Percentiles rank a stretch among this genome's conserved stretches.
Evolutionary conservation across 169 alveolate species (phyloP).

Genomic region (Plasmodium sp.): DNA sequence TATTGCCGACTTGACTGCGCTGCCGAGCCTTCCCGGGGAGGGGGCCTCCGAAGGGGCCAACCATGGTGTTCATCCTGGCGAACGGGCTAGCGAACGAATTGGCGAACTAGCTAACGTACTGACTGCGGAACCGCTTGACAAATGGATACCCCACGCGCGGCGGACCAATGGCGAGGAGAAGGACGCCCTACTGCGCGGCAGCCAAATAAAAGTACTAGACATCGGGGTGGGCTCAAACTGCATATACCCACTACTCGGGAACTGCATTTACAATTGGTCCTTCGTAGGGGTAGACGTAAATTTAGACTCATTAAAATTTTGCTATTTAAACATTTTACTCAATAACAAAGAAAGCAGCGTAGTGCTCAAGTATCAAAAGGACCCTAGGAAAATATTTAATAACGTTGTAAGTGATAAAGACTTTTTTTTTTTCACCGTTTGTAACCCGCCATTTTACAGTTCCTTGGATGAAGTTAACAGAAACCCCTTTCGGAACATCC

Average conservation of each 20-base stretch:
- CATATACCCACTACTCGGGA: slow-evolving; percentile 83
- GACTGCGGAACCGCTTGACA: neutral
- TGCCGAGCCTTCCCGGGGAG: neutral
- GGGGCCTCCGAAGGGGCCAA: neutral
- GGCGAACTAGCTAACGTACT: too few species aligned
- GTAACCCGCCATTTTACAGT: slow-evolving; percentile 65
- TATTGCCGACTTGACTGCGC: slow-evolving; percentile 70
- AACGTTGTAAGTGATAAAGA: slow-evolving; percentile 37
- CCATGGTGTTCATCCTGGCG: neutral
- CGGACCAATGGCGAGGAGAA: neutral
- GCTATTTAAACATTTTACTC: slow-evolving; percentile 36
- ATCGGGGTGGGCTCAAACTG: slow-evolving; percentile 86
- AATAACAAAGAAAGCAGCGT: slow-evolving; percentile 40
- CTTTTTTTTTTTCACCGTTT: slow-evolving; percentile 54
- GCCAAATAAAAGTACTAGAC: slow-evolving; percentile 78
- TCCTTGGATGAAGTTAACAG: slow-evolving; percentile 35
- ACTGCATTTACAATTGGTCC: slow-evolving; percentile 79
- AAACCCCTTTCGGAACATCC: slow-evolving; percentile 49
- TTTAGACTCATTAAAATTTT: slow-evolving; percentile 22
- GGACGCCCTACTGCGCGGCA: slow-evolving; percentile 30
- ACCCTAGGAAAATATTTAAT: slow-evolving; percentile 22
- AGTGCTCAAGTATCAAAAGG: slow-evolving; percentile 70
- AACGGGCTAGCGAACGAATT: too few species aligned
- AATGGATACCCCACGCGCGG: neutral
- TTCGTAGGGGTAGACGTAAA: slow-evolving; percentile 76